Evolutionary conservation across 140 eudicot genomes (phyloP), one percentile per base, ranked within the genome.

Genomic region (Bidens hawaiensis): DNA sequence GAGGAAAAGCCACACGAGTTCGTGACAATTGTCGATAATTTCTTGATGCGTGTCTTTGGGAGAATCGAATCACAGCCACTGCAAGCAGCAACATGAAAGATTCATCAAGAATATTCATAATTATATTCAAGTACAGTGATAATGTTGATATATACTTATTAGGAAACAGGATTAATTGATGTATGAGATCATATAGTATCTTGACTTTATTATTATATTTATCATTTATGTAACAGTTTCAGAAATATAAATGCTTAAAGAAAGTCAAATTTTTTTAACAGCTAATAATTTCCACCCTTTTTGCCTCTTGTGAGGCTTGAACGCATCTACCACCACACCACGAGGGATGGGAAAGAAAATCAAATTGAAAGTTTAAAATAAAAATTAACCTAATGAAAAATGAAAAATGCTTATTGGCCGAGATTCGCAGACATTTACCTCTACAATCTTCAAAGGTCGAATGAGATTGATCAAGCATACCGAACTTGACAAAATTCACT

Each of bases 1-100:
- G 97, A 90, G 71, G 97, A 90, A 75, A 86, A 72, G 71, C 75
- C 84, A 16, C 79, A 83, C 0, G 97, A 90, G 69, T 84, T 90
- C 51, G 31, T 90, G 15, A 77, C 86, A 1, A 57, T 82, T 53
- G 95, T 90, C 59, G 82, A 75, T 41, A 76, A 66, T 24, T 91
- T 87, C 60, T 66, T 91, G 73, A 69, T 59, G n/a, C 74, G 66
- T 24, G 79, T 73, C 21, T 82, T 82, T 31, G 71, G 65, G 23
- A 67, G 69, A 51, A 62, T 73, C 58, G 75, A 76, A 70, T 80
- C 80, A 51, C 83, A 71, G 23, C 65, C 55, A 26, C 54, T 70
- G 33, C 76, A 75, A 65, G 70, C 83, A 24, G 77, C 82, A 59
- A 71, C 72, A 64, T 86, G n/a, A 78, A 75, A 62, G 12, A 21